These are phyloP conservation scores for Trichocomaceae sp. DNA, from an alignment of 2,329 filamentous ascomycete genomes.

Conservation along the genomic window DNA sequence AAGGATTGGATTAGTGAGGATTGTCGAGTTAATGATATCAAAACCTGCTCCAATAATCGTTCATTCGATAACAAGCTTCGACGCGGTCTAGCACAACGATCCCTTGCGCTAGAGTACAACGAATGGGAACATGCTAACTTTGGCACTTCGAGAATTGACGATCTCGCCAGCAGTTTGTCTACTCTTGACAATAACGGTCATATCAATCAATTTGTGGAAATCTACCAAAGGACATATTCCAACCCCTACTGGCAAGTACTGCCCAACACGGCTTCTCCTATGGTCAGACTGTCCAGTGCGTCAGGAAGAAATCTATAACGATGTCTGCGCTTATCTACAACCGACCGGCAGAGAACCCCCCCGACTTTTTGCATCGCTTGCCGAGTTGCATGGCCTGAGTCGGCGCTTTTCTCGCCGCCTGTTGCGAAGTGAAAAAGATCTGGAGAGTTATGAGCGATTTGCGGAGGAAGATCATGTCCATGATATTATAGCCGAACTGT, in stretches of 20 bases:
- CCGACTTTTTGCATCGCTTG: slow-evolving; percentile 16
- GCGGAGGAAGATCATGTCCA: slow-evolving; percentile 20
- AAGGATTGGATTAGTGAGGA: no score
- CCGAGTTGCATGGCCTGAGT: slow-evolving; percentile 15
- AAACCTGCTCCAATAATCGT: no score
- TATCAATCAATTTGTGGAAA: no score
- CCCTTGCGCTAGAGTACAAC: no score
- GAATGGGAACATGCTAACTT: no score
- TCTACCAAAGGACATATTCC: slow-evolving; percentile 22
- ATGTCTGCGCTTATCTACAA: slow-evolving; percentile 17
- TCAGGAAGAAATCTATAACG: slow-evolving; percentile 18
- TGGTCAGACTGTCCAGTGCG: slow-evolving; percentile 19
- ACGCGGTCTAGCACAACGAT: no score
- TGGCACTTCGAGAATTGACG: no score
- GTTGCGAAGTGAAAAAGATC: slow-evolving; percentile 12
- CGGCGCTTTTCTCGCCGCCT: slow-evolving; percentile 13
- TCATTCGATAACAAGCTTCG: no score
- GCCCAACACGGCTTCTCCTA: slow-evolving; percentile 17
- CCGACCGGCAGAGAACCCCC: slow-evolving; percentile 10
- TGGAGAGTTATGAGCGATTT: slow-evolving; percentile 17
- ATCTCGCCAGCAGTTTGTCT: no score
- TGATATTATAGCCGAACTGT: slow-evolving; percentile 18
- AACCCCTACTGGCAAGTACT: slow-evolving; percentile 20
- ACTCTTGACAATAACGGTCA: no score
- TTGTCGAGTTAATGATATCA: no score